A percentile compares a stretch with the other conserved stretches of the same genome.
Evolutionary conservation across 2,329 filamentous ascomycete species (phyloP).

Genomic region (Ramularia endophylla): DNA sequence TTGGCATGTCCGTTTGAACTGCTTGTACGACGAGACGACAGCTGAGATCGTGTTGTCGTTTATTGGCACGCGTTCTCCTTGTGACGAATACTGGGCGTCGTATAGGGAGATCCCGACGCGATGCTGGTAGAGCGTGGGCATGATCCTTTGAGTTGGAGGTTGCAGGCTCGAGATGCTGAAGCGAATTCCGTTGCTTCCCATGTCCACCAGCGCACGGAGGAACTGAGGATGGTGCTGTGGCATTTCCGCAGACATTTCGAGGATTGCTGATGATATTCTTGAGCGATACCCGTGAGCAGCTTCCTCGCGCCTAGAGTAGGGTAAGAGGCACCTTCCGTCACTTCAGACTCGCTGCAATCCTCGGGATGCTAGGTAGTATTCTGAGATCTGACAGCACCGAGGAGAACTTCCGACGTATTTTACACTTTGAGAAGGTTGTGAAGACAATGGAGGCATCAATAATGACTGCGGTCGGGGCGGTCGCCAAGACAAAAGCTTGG

Average conservation of each 20-base stretch:
- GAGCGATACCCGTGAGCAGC: too few relatives aligned
- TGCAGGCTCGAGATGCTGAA: slow-evolving; percentile 84
- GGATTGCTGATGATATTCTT: too few relatives aligned
- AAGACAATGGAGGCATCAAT: too few relatives aligned
- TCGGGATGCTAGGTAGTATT: too few relatives aligned
- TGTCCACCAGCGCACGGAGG: slow-evolving; percentile 30
- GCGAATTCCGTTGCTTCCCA: slow-evolving; percentile 76
- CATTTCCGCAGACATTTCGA: neutral
- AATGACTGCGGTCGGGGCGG: too few relatives aligned
- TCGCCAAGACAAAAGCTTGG: too few relatives aligned
- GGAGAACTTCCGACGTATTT: too few relatives aligned
- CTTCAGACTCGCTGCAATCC: too few relatives aligned
- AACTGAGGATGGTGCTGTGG: slow-evolving; percentile 12
- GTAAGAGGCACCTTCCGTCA: too few relatives aligned
- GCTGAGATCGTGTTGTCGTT: slow-evolving; percentile 53
- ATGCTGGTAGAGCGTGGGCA: slow-evolving; percentile 72
- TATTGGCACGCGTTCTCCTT: slow-evolving; percentile 47
- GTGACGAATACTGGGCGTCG: slow-evolving; percentile 57
- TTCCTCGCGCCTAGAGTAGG: too few relatives aligned
- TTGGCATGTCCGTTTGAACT: slow-evolving; percentile 65
- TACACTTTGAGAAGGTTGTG: too few relatives aligned
- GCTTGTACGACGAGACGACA: slow-evolving; percentile 61
- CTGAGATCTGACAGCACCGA: too few relatives aligned
- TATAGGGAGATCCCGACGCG: slow-evolving; percentile 80
- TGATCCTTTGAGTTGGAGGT: slow-evolving; percentile 62